These are phyloP conservation scores for Mortierella sp. DNA, from an alignment of 371 early-diverging fungal genomes.

Conservation along the genomic window DNA sequence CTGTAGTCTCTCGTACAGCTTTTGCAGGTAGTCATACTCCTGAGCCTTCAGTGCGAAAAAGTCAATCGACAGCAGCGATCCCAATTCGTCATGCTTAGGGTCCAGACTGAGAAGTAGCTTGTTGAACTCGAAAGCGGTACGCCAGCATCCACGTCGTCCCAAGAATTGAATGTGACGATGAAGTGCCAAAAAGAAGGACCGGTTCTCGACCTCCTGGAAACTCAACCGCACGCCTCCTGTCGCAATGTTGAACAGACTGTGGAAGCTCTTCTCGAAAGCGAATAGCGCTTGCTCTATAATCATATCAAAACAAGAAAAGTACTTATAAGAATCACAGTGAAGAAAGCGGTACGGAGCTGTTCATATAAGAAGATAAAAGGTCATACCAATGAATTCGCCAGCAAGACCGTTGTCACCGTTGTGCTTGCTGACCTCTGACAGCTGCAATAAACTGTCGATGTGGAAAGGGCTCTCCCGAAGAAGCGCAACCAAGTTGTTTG, in stretches of 20 bases:
- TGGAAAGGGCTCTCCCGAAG: conserved; percentile 87
- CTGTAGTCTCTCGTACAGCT: conserved; percentile 59
- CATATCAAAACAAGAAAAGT: too few relatives aligned
- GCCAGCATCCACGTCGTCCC: conserved; percentile 93
- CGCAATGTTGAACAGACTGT: conserved; percentile 80
- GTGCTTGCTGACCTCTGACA: conserved; percentile 88
- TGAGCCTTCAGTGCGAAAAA: conserved; percentile 85
- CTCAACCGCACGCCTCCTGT: conserved; percentile 79
- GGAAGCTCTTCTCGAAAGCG: conserved; percentile 88
- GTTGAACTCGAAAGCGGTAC: conserved; percentile 90
- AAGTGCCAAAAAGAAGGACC: conserved; percentile 86
- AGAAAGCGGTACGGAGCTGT: background rate
- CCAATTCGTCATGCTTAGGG: conserved; percentile 82
- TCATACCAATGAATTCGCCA: conserved; percentile 79
- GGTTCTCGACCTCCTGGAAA: conserved; percentile 82
- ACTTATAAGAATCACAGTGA: background rate
- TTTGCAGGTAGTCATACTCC: conserved; percentile 77
- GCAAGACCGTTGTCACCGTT: conserved; percentile 83
- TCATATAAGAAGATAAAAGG: background rate
- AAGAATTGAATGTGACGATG: conserved; percentile 88
- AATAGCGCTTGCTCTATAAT: conserved; percentile 82
- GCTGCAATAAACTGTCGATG: conserved; percentile 85
- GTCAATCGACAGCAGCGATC: conserved; percentile 84
- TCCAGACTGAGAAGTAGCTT: conserved; percentile 84
- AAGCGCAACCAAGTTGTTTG: conserved; percentile 79